A percentile compares a stretch with the other conserved stretches of the same genome.
phyloP scores from a whole-genome alignment of 495 filamentous ascomycete species.

The Penicillium psychrofluorescens region DNA sequence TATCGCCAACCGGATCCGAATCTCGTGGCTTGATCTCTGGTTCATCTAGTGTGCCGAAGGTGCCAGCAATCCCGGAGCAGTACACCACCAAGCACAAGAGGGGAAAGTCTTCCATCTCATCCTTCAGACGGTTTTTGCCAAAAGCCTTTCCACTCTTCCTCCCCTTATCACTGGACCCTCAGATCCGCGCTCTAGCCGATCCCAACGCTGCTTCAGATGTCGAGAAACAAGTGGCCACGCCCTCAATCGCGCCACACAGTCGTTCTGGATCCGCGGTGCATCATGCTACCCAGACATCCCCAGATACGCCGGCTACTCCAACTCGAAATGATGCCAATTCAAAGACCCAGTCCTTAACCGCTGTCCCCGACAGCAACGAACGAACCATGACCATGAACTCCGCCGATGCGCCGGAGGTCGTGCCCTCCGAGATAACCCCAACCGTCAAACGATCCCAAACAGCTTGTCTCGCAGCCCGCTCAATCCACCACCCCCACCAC shows the following conservation, averaged over 20 bases:
- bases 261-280: neutral
- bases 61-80: constrained; percentile 14
- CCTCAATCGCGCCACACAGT: constrained; percentile 1
- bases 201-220: constrained; percentile 20
- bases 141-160: constrained; percentile 25
- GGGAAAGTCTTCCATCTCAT: constrained; percentile 33
- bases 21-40: constrained; percentile 15
- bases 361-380: constrained; percentile 4
- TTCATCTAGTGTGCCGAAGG: constrained; percentile 9
- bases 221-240: constrained; percentile 23
- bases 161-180: constrained; percentile 33
- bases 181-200: constrained; percentile 34
- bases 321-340: neutral
- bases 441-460: constrained; percentile 27
- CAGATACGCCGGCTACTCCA: neutral
- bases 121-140: constrained; percentile 29
- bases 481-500: constrained; percentile 24
- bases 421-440: constrained; percentile 13
- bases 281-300: neutral
- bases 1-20: constrained; percentile 12
- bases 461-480: constrained; percentile 7
- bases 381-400: constrained; percentile 34
- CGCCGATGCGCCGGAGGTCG: constrained; percentile 33
- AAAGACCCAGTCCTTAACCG: neutral
- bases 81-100: constrained; percentile 18